These are phyloP conservation scores for Blastobotrys terrestris DNA, from an alignment of 805 yeast genomes.

Conservation along the genomic window DNA sequence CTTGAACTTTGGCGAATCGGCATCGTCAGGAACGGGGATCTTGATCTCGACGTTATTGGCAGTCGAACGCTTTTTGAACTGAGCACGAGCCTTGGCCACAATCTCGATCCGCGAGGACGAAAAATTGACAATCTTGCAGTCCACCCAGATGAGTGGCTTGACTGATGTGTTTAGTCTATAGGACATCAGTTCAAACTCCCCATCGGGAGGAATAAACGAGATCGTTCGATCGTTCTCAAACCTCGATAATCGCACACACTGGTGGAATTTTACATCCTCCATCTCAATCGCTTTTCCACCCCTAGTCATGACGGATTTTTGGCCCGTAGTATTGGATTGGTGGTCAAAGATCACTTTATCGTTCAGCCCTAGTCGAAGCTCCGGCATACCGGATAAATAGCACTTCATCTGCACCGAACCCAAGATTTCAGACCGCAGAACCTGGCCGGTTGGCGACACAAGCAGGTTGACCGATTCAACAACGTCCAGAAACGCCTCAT, in stretches of 20 bases:
- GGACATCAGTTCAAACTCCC: slow-evolving; percentile 62
- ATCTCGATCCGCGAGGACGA: slow-evolving; percentile 37
- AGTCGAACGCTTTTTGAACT: slow-evolving; percentile 57
- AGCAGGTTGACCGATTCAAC: slow-evolving; percentile 67
- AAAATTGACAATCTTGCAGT: slow-evolving; percentile 42
- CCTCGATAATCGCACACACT: slow-evolving; percentile 72
- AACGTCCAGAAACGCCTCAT: slow-evolving; percentile 85
- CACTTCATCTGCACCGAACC: slow-evolving; percentile 73
- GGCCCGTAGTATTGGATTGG: slow-evolving; percentile 25
- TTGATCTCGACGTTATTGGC: slow-evolving; percentile 52
- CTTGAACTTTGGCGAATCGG: slow-evolving; percentile 58
- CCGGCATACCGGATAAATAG: slow-evolving; percentile 88
- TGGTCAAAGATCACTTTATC: slow-evolving; percentile 26
- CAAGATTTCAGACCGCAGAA: slow-evolving; percentile 58
- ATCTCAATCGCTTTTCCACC: slow-evolving; percentile 33
- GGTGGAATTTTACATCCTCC: slow-evolving; percentile 76
- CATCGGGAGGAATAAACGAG: slow-evolving; percentile 87
- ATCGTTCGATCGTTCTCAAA: slow-evolving; percentile 54
- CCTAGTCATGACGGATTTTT: slow-evolving; percentile 11
- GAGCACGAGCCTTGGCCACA: slow-evolving; percentile 49
- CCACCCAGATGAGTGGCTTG: slow-evolving; percentile 48
- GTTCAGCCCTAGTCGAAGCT: slow-evolving; percentile 67
- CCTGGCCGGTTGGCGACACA: slow-evolving; percentile 55
- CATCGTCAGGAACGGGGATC: slow-evolving; percentile 61
- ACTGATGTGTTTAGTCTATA: slow-evolving; percentile 37